Conservation (phyloP, 2,329 filamentous ascomycete genomes). For the Fusarium lateritium region DNA sequence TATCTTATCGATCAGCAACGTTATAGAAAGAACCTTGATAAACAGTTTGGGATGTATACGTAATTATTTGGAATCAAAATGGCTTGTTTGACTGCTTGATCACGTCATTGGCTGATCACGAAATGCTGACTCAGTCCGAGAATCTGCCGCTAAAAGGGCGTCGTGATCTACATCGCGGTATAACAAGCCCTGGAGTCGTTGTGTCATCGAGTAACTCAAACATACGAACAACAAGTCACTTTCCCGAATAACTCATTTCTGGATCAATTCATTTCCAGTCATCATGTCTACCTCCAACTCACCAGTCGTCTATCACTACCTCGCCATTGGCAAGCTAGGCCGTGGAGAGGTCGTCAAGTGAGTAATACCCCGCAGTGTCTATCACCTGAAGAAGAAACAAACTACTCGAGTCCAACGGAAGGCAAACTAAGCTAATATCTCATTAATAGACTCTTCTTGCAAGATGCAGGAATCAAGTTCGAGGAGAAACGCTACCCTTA, state of each 20-base stretch:
- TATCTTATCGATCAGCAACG: background rate
- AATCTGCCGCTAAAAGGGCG: slow-evolving; percentile 22
- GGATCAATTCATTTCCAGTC: fast-evolving
- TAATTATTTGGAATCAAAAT: background rate
- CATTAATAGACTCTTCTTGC: slow-evolving; percentile 30
- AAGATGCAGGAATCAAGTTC: slow-evolving; percentile 35
- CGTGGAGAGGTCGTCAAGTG: slow-evolving; percentile 50
- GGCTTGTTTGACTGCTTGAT: background rate
- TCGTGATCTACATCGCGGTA: background rate
- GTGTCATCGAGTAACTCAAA: background rate
- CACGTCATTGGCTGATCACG: slow-evolving; percentile 3
- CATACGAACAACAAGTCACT: background rate
- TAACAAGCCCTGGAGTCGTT: background rate
- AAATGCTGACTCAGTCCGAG: slow-evolving; percentile 5
- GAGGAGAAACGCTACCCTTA: slow-evolving; percentile 39
- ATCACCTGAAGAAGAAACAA: too few species aligned
- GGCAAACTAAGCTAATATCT: background rate
- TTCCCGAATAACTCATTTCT: too few species aligned
- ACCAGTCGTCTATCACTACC: slow-evolving; percentile 45
- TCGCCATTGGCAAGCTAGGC: slow-evolving; percentile 47
- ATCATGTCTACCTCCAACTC: slow-evolving; percentile 6
- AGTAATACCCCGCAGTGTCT: background rate
- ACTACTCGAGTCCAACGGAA: fast-evolving
- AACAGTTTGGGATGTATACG: background rate
- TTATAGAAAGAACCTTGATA: background rate